phyloP scores from a whole-genome alignment of 83 land plant species.

The Diphasiastrum complanatum region DNA sequence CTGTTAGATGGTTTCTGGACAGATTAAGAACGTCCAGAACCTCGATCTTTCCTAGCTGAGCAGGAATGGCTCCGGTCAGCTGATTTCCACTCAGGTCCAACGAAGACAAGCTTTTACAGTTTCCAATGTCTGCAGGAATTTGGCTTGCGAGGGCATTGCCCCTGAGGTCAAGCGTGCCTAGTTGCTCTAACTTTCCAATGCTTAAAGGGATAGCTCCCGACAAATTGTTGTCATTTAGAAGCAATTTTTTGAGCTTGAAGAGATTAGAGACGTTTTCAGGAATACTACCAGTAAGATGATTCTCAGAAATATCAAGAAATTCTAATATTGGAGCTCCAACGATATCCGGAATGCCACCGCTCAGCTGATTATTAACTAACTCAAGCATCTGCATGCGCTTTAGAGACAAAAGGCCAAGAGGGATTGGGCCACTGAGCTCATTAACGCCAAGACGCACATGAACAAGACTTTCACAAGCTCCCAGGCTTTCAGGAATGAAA shows the following conservation, averaged over 20 bases:
- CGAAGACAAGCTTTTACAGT: neutral
- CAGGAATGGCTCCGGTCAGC: conserved; percentile 5
- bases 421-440: neutral
- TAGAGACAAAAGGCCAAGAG: neutral
- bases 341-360: too few relatives aligned
- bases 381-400: neutral
- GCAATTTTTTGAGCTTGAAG: neutral
- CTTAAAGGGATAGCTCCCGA: neutral
- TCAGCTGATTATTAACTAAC: too few relatives aligned
- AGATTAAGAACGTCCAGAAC: conserved; percentile 4
- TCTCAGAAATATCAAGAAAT: neutral
- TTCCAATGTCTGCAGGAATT: neutral
- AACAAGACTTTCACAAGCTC: too few relatives aligned
- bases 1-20: neutral
- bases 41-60: neutral
- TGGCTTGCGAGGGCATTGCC: neutral
- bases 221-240: neutral
- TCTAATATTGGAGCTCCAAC: neutral
- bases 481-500: too few relatives aligned
- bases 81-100: conserved; percentile 4
- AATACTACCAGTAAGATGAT: too few relatives aligned
- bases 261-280: neutral
- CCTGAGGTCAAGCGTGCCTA: neutral
- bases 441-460: too few relatives aligned
- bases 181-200: neutral